A percentile compares a stretch with the other conserved stretches of the same genome.
These are phyloP conservation scores for Eimeria necatrix DNA, from an alignment of 169 alveolate genomes.

Conservation along the genomic window DNA sequence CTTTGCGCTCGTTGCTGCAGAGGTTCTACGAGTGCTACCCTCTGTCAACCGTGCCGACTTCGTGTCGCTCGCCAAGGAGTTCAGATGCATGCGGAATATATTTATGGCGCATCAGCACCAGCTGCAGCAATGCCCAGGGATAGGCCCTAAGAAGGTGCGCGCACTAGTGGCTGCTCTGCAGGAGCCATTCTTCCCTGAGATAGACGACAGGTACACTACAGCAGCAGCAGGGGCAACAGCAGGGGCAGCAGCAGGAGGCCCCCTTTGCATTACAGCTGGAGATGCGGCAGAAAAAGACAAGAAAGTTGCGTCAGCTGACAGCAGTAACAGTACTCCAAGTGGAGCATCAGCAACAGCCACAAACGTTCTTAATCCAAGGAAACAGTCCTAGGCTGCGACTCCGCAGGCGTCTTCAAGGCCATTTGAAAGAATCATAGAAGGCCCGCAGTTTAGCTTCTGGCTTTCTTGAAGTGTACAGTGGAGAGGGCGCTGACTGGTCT, in stretches of 20 bases:
- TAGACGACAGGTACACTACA: conserved; percentile 45
- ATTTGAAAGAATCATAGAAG: no score
- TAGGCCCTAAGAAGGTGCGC: conserved; percentile 78
- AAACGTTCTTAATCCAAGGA: no score
- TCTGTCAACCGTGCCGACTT: conserved; percentile 82
- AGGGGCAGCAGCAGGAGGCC: neutral
- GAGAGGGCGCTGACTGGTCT: no score
- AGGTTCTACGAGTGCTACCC: conserved; percentile 81
- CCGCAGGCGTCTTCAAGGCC: no score
- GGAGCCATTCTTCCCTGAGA: conserved; percentile 74
- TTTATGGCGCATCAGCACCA: conserved; percentile 77
- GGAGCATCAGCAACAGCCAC: no score
- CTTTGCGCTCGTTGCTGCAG: conserved; percentile 66
- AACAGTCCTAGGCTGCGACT: no score
- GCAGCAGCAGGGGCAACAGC: neutral
- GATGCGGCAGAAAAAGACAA: neutral
- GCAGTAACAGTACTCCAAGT: no score
- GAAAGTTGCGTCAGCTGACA: no score
- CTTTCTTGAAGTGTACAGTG: no score
- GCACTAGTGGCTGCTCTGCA: conserved; percentile 45
- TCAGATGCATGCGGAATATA: conserved; percentile 79
- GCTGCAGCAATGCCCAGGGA: conserved; percentile 82
- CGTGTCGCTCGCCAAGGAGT: conserved; percentile 79
- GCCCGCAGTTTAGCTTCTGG: no score
- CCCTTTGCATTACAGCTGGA: neutral